Evolutionary conservation across 2,329 filamentous ascomycete genomes (phyloP), one percentile per base, ranked within the genome.

Genomic region (Cladosporium colombiae): DNA sequence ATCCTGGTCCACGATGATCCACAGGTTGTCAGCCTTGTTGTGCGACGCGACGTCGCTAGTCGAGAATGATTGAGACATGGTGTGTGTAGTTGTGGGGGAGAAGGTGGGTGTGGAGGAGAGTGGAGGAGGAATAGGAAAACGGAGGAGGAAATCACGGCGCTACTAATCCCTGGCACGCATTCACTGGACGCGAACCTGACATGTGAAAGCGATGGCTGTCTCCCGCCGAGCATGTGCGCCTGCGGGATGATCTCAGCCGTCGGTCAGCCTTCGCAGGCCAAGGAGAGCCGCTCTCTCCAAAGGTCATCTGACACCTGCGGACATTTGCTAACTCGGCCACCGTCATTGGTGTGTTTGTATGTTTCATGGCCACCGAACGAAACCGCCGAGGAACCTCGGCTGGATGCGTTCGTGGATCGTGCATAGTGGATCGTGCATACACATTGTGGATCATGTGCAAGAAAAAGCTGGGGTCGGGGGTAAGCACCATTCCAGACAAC

Each of bases 1-100:
- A 79, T 98, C 94, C 74, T 93, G 91, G 72, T 98, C 94, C 71
- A 98, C 88, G 70, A 96, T 87, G 75, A 98, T 91, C 87, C 89
- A 98, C 68, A 97, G 84, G 77, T 89, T 89, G 75, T 92, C 88
- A 55, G 89, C 80, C 82, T 94, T 97, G 85, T 92, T 97, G 81
- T 98, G 93, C 81, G 91, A 88, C 77, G 93, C 89, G 69, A 99
- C 94, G 78, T 97, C 93, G 82, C 86, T 86, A 70, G 88, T 85
- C 64, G 89, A 90, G 78, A 97, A 97, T 33, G 87, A 90, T 81
- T 95, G 91, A 60, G 93, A 91, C 95, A 99, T 99, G 74, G 31
- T 18, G 35, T 29, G 56, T 27, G 8, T 18, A 29, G 14, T 25
- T 56, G 33, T 27, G 27, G 56, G 18, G 46, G 56, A 35, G 5